Evolutionary conservation across 352 stramenopile genomes (phyloP), one percentile per base, ranked within the genome.

Genomic region (Globisporangium abappressorium): DNA sequence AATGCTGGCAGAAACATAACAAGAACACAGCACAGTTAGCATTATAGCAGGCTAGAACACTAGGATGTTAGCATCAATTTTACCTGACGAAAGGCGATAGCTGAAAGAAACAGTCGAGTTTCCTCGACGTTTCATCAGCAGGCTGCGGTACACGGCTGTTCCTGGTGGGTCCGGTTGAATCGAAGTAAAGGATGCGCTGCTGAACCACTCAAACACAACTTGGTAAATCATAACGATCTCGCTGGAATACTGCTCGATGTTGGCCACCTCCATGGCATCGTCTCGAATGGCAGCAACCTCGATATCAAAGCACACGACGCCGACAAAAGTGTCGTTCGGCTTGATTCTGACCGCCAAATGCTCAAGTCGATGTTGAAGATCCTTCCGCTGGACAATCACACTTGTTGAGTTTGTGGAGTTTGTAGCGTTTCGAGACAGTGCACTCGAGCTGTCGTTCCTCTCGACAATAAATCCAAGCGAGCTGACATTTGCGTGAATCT

Each of bases 31-130:
- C 24, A 66, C 15, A 5, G 51, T 63, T 28, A 33, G 30, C 30
- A 33, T 33, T 4, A 33, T 6, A 33, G 30, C 30, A 33, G 30
- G 5, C 30, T 33, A 33, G 30, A 33, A 33, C 30, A 33, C 30
- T 33, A 33, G 30, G 5, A 33, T 3, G 8, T 7, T 2, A 24
- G 62, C 26, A 5, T 12, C 15, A 30, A 18, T 4, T 41, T 22
- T 74, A 84, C 77, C 72, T 69, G 77, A 84, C 26, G 62, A 70
- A 51, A 82, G 53, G 28, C 63, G 68, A 70, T 82, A 84, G 14
- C 51, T 58, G 5, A 84, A 84, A 6, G 70, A 73, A 5, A 84
- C 24, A 4, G 60, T 73, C 7, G 70, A 57, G 33, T 71, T 73
- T 1, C 67, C 64, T n/a, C 56, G 53, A 2, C 82, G 54, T 20